Base-by-base conservation (phyloP, 2,329 filamentous ascomycete genomes). In the Capronia coronata region DNA sequence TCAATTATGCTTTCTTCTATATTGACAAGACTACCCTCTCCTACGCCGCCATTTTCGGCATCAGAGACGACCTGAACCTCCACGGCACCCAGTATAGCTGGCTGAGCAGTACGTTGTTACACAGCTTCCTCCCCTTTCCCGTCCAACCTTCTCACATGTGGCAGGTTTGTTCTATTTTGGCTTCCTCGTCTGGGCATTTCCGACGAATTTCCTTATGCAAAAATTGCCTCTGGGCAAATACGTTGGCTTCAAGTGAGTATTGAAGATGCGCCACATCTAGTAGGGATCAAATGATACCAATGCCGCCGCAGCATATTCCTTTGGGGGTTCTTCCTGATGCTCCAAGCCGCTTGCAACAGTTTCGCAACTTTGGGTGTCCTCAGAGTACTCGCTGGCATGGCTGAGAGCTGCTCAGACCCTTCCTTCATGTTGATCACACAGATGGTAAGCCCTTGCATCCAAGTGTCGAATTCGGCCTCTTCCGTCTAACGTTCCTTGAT, bases 141-240 rank as follows among this genome's bases (percentile, higher is more conserved):
- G 65, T 75, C 62, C 59, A 64, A 68, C 2, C 65, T 77, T 16
- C 76, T 76, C 21, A 43, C 8, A 38, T 4, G 16, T 37, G 2
- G 3, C 29, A 56, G 53, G 53, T 52, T 74, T 74, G 62, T 76
- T 79, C 57, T 62, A 63, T 37, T 55, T 60, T 68, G 71, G 71
- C 1, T 74, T 73, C 50, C 61, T 74, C 10, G 76, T 73, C 1
- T 83, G 75, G 75, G 82, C 85, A 61, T 84, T 81, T 63, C 82
- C 82, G 0, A 84, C 81, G 1, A 82, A 76, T 60, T 75, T 78
- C 8, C 71, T 86, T 21, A 71, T 86, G n/a, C 82, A 85, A 63
- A 69, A 75, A 1, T 66, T 85, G 1, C 82, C 82, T 0, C 65
- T 85, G 6, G 82, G 78, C 1, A 85, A 84, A 62, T 85, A 83